Evolutionary conservation across 192 early-diverging fungal species (phyloP).

Genomic region (Paraglomus brasilianum): DNA sequence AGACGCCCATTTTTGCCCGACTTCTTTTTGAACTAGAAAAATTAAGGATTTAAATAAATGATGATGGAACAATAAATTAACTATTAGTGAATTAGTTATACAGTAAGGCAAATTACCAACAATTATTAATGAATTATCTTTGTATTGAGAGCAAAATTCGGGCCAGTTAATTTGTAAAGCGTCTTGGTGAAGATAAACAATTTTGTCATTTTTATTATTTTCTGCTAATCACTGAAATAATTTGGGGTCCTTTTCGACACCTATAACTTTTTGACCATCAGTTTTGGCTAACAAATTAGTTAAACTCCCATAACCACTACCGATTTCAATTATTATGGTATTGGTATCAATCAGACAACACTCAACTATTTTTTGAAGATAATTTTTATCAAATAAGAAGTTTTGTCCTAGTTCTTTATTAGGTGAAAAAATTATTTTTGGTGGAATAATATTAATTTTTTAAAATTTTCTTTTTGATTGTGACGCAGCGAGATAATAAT

Average conservation of each 20-base stretch:
- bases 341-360: background rate
- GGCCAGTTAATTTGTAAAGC: constrained; percentile 12
- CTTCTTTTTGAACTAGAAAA: constrained; percentile 19
- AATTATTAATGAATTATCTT: background rate
- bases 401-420: constrained; percentile 10
- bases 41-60: constrained; percentile 15
- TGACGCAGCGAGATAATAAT: too few species aligned
- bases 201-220: constrained; percentile 10
- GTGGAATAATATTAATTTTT: too few species aligned
- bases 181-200: constrained; percentile 6
- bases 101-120: constrained; percentile 15
- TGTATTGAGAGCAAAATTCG: background rate
- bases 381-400: constrained; percentile 14
- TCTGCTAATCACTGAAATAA: constrained; percentile 10
- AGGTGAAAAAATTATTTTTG: constrained; percentile 6
- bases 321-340: constrained; percentile 12
- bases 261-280: constrained; percentile 10
- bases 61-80: constrained; percentile 13
- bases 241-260: constrained; percentile 6
- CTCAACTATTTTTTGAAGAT: constrained; percentile 9
- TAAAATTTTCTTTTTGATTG: too few species aligned
- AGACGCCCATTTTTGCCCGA: constrained; percentile 1
- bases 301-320: constrained; percentile 18
- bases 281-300: constrained; percentile 6
- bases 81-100: constrained; percentile 15